Percentiles rank a stretch among this genome's conserved stretches.
These are phyloP conservation scores for Stygiomarasmius scandens DNA, from an alignment of 1,284 basidiomycete species.

Conservation along the genomic window DNA sequence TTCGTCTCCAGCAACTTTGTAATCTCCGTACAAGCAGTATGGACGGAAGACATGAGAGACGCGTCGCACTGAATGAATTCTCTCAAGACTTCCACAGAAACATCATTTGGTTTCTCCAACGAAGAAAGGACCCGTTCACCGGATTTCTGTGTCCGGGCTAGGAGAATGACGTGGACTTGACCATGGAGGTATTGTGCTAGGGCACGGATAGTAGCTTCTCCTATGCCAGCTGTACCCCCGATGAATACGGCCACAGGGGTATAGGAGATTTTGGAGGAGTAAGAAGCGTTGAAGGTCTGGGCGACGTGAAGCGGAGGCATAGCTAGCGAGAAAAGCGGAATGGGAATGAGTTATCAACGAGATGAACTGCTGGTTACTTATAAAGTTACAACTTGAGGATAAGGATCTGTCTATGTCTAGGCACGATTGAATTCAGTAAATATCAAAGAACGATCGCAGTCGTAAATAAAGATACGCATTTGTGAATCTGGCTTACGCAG, in stretches of 20 bases:
- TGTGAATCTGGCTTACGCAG: no score
- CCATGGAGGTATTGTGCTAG: conserved; percentile 6
- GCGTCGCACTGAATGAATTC: conserved; percentile 10
- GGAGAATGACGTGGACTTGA: conserved; percentile 7
- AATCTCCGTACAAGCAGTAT: not conserved
- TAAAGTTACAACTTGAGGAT: no score
- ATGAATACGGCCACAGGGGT: conserved; percentile 12
- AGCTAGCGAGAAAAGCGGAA: not conserved
- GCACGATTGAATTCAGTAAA: no score
- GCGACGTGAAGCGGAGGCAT: not conserved
- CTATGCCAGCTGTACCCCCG: conserved; percentile 13
- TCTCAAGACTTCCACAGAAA: not conserved
- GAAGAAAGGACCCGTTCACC: not conserved
- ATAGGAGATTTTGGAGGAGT: not conserved
- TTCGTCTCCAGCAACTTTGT: not conserved
- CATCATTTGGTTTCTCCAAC: not conserved
- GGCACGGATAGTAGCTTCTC: not conserved
- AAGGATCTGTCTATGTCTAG: no score
- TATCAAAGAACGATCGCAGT: no score
- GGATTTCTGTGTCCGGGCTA: not conserved
- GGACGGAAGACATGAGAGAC: conserved; percentile 1
- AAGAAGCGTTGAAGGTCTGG: conserved; percentile 5
- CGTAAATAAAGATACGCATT: no score
- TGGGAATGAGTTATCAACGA: no score
- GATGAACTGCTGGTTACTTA: no score